These are phyloP conservation scores for Pestalotiopsis sp. DNA, from an alignment of 2,329 filamentous ascomycete species.

Conservation along the genomic window DNA sequence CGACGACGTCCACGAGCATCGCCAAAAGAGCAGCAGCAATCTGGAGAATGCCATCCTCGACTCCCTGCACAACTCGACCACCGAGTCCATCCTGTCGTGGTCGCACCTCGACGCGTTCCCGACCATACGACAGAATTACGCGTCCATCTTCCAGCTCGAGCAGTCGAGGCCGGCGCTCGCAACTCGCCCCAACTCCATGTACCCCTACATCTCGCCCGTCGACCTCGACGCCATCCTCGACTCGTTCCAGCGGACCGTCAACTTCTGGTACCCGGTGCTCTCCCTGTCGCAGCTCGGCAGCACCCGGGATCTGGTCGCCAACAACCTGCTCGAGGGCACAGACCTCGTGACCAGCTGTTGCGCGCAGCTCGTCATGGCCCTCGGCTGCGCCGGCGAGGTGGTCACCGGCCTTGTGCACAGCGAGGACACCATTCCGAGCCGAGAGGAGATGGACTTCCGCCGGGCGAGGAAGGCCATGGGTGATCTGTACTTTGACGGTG, in stretches of 20 bases:
- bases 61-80: conserved; percentile 52
- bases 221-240: conserved; percentile 45
- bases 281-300: conserved; percentile 39
- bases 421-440: conserved; percentile 7
- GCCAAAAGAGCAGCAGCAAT: conserved; percentile 24
- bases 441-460: conserved; percentile 15
- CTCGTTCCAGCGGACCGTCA: conserved; percentile 48
- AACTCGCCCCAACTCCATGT: conserved; percentile 36
- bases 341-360: conserved; percentile 40
- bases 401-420: conserved; percentile 30
- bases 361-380: conserved; percentile 47
- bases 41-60: conserved; percentile 52
- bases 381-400: conserved; percentile 49
- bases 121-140: conserved; percentile 42
- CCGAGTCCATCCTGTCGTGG: conserved; percentile 54
- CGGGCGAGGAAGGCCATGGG: conserved; percentile 11
- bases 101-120: conserved; percentile 50
- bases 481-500: conserved; percentile 42
- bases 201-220: conserved; percentile 43
- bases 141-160: conserved; percentile 51
- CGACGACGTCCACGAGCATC: conserved; percentile 14
- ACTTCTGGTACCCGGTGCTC: conserved; percentile 57
- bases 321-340: conserved; percentile 38
- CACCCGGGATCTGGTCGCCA: conserved; percentile 34
- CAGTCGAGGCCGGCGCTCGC: conserved; percentile 40